Evolutionary conservation across 257 asterid genomes (phyloP).

Genomic region (Avicennia marina): DNA sequence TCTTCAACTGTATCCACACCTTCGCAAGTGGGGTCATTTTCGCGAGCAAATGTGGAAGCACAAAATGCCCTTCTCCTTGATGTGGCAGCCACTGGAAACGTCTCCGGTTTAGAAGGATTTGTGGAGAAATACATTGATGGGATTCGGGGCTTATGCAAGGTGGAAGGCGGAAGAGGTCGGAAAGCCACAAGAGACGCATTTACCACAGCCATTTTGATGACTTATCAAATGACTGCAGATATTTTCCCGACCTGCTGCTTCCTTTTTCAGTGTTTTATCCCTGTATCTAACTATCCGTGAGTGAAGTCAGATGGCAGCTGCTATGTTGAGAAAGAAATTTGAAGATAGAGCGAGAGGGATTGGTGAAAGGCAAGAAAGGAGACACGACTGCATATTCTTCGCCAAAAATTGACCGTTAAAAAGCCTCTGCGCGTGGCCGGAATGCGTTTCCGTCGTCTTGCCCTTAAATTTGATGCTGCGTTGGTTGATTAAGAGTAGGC

Average conservation of each 20-base stretch:
- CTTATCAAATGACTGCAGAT: neutral
- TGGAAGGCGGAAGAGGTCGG: constrained; percentile 17
- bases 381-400: constrained; percentile 47
- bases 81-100: neutral
- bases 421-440: constrained; percentile 35
- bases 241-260: neutral
- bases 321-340: neutral
- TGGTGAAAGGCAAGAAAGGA: constrained; percentile 53
- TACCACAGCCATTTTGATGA: constrained; percentile 39
- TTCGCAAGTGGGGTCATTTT: constrained; percentile 17
- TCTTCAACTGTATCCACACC: constrained; percentile 23
- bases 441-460: too few relatives aligned
- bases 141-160: constrained; percentile 14
- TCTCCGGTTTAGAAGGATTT: too few relatives aligned
- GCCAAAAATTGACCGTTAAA: constrained; percentile 3
- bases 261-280: too few relatives aligned
- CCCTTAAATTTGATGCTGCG: too few relatives aligned
- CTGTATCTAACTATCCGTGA: too few relatives aligned
- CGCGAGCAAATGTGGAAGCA: constrained; percentile 24
- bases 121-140: constrained; percentile 9
- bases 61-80: constrained; percentile 13
- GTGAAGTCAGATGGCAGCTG: too few relatives aligned
- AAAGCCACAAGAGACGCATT: constrained; percentile 44
- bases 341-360: constrained; percentile 19
- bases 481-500: too few relatives aligned